Conservation (phyloP, 371 early-diverging fungal genomes). For the Agmasoma carcini region DNA sequence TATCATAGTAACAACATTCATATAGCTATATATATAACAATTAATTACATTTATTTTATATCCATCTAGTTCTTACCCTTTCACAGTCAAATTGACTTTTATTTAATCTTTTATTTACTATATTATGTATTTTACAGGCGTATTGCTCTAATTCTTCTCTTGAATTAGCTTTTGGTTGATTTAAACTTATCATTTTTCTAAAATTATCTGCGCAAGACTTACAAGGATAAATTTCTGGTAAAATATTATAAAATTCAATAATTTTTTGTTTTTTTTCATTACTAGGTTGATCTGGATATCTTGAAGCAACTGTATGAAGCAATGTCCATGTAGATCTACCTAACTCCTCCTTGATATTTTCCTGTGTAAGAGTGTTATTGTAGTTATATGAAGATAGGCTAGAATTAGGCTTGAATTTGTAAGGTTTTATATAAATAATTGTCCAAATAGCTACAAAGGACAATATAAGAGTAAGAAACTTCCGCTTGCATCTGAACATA, state of each 20-base stretch:
- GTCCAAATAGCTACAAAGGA: too few relatives aligned
- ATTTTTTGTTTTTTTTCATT: conserved; percentile 61
- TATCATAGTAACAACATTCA: too few relatives aligned
- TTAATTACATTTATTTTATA: too few relatives aligned
- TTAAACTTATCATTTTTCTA: conserved; percentile 57
- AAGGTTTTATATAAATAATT: too few relatives aligned
- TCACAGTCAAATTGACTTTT: conserved; percentile 79
- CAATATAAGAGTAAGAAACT: too few relatives aligned
- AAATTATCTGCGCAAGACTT: conserved; percentile 62
- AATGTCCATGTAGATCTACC: conserved; percentile 88
- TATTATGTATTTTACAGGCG: conserved; percentile 84
- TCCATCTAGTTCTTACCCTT: conserved; percentile 78
- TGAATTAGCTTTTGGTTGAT: conserved; percentile 68
- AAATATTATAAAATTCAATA: conserved; percentile 63
- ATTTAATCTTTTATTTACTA: conserved; percentile 74
- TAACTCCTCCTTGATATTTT: conserved; percentile 63
- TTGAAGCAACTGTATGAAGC: conserved; percentile 87
- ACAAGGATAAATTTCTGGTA: conserved; percentile 82
- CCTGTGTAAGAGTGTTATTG: too few relatives aligned
- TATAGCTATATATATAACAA: too few relatives aligned
- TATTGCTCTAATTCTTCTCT: conserved; percentile 63
- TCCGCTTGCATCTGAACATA: too few relatives aligned
- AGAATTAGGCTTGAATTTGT: too few relatives aligned
- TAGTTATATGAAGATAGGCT: too few relatives aligned
- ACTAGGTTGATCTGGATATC: conserved; percentile 75